Evolutionary conservation across 345 rosid genomes (phyloP).

Genomic region (Citrus hindsii): DNA sequence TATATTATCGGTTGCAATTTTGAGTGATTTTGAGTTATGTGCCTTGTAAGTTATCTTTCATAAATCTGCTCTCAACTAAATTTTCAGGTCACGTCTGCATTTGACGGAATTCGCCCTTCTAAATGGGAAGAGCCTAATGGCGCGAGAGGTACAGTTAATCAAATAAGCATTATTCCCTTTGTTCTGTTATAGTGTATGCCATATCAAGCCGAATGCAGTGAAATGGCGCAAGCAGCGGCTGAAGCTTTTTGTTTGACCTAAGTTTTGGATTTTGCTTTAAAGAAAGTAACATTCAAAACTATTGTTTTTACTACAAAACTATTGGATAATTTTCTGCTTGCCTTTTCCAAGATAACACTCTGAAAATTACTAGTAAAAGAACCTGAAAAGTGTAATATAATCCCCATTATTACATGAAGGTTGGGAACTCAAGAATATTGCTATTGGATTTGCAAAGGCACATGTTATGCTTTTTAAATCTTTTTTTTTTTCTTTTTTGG

Average conservation of each 20-base stretch:
- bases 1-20: conserved; percentile 2
- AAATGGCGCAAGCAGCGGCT: not conserved
- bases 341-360: not conserved
- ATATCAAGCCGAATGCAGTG: not conserved
- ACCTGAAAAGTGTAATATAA: not conserved
- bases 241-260: not conserved
- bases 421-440: not conserved
- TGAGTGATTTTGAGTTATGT: not conserved
- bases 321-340: not conserved
- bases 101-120: conserved; percentile 73
- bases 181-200: not conserved
- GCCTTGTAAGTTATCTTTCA: conserved; percentile 8
- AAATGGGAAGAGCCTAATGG: conserved; percentile 99
- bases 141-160: conserved; percentile 56
- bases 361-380: not conserved
- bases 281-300: not conserved
- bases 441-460: not conserved
- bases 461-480: not conserved
- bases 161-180: not conserved
- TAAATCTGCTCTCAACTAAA: conserved; percentile 10
- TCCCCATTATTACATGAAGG: not conserved
- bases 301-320: no score
- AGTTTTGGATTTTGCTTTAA: not conserved
- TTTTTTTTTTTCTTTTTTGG: not conserved
- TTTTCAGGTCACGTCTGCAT: conserved; percentile 81